phyloP scores from a whole-genome alignment of 164 flowering plant species.

The Stephania cephalantha region DNA sequence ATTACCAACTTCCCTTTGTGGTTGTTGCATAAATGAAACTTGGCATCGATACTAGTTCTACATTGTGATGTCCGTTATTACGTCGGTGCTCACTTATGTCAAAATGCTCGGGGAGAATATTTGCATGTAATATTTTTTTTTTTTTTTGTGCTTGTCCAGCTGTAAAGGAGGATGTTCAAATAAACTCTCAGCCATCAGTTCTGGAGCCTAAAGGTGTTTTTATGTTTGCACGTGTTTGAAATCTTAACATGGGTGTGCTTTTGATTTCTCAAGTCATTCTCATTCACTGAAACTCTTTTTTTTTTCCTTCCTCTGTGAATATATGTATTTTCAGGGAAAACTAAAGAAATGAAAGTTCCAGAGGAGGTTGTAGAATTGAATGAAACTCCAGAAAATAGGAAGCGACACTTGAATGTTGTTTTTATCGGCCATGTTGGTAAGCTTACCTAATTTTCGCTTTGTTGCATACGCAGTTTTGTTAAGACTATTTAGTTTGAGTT shows the following conservation, averaged over 20 bases:
- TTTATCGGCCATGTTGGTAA: conserved; percentile 96
- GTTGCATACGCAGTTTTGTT: background rate
- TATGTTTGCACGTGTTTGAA: background rate
- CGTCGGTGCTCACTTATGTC: background rate
- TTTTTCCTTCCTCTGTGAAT: background rate
- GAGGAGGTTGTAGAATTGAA: conserved; percentile 33
- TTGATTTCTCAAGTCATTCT: no score
- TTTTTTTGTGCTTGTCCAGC: conserved; percentile 2
- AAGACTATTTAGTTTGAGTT: background rate
- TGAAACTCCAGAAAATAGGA: conserved; percentile 40
- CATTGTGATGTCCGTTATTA: background rate
- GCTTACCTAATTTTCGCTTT: conserved; percentile 15
- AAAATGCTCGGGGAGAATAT: background rate
- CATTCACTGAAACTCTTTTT: background rate
- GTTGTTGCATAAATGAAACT: background rate
- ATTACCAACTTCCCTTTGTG: background rate
- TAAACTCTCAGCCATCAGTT: conserved; percentile 16
- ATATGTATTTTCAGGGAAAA: conserved; percentile 24
- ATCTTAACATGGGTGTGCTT: background rate
- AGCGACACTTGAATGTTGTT: conserved; percentile 88
- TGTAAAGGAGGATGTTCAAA: conserved; percentile 22
- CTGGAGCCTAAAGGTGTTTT: conserved; percentile 31
- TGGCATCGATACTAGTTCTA: background rate
- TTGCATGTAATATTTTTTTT: background rate
- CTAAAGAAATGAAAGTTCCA: conserved; percentile 30